Conservation (phyloP, 495 filamentous ascomycete genomes). For the Hypoxylon intermedium region DNA sequence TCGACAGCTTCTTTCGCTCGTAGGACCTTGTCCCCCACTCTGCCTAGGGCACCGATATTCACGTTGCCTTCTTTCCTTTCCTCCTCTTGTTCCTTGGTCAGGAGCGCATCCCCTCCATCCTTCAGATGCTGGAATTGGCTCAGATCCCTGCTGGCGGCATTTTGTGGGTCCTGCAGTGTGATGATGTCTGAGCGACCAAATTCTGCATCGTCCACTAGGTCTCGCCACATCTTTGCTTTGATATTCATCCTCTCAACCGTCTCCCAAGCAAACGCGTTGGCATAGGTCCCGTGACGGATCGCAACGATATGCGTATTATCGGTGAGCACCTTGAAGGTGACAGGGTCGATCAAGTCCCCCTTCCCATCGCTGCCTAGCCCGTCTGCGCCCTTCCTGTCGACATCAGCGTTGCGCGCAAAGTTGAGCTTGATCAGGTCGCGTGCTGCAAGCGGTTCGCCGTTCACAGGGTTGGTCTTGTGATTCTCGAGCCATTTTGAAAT, state of each 20-base stretch:
- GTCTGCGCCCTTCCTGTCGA: constrained; percentile 48
- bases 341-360: constrained; percentile 92
- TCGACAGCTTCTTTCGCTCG: constrained; percentile 92
- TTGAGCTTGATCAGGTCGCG: constrained; percentile 90
- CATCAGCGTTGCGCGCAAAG: constrained; percentile 88
- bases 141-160: constrained; percentile 81
- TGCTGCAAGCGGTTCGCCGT: constrained; percentile 75
- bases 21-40: constrained; percentile 81
- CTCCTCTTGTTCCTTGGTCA: constrained; percentile 56
- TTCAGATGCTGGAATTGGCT: constrained; percentile 89
- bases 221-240: constrained; percentile 95
- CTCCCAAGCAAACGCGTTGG: constrained; percentile 95
- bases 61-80: constrained; percentile 70
- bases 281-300: constrained; percentile 74
- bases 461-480: constrained; percentile 87
- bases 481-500: constrained; percentile 93
- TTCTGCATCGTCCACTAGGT: constrained; percentile 85
- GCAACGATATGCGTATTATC: constrained; percentile 98
- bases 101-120: constrained; percentile 75
- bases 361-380: constrained; percentile 51
- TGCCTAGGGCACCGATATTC: constrained; percentile 78
- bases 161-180: constrained; percentile 95
- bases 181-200: constrained; percentile 94
- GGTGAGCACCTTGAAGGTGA: constrained; percentile 96
- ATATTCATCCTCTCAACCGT: constrained; percentile 95